phyloP scores from a whole-genome alignment of 495 filamentous ascomycete species.

The Podospora conica region DNA sequence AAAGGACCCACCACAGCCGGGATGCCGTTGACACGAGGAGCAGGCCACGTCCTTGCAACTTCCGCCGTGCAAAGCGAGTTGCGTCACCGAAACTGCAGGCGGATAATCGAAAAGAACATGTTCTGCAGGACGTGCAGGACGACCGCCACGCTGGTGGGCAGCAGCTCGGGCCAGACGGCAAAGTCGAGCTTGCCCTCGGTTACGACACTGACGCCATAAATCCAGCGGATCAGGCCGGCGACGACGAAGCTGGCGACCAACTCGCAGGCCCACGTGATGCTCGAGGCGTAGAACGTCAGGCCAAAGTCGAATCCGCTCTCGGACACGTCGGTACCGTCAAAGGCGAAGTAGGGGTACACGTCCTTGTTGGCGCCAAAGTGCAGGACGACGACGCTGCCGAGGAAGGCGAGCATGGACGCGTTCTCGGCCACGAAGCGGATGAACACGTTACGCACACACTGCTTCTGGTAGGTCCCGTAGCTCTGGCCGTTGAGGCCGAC shows the following conservation, averaged over 20 bases:
- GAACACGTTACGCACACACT: conserved; percentile 54
- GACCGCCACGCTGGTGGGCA: conserved; percentile 55
- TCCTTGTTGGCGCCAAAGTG: conserved; percentile 58
- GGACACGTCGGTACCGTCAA: conserved; percentile 38
- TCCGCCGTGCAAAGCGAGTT: neutral
- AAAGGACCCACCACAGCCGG: neutral
- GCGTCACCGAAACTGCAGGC: conserved; percentile 49
- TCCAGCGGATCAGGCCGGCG: conserved; percentile 45
- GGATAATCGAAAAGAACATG: conserved; percentile 59
- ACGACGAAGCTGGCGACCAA: conserved; percentile 51
- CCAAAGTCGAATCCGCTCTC: conserved; percentile 46
- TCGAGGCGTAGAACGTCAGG: conserved; percentile 53
- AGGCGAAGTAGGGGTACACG: conserved; percentile 54
- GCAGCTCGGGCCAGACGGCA: conserved; percentile 53
- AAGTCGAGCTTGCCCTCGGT: conserved; percentile 55
- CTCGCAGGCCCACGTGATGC: conserved; percentile 58
- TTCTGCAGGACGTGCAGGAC: conserved; percentile 61
- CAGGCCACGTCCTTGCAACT: neutral
- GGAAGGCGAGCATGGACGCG: conserved; percentile 59
- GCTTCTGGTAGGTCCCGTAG: conserved; percentile 55
- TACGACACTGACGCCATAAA: conserved; percentile 52
- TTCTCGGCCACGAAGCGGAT: conserved; percentile 56
- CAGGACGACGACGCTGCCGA: conserved; percentile 53
- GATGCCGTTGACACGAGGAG: neutral
- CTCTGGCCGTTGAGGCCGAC: conserved; percentile 46